These are phyloP conservation scores for Cydonia oblonga DNA, from an alignment of 331 rosid genomes.

Conservation along the genomic window DNA sequence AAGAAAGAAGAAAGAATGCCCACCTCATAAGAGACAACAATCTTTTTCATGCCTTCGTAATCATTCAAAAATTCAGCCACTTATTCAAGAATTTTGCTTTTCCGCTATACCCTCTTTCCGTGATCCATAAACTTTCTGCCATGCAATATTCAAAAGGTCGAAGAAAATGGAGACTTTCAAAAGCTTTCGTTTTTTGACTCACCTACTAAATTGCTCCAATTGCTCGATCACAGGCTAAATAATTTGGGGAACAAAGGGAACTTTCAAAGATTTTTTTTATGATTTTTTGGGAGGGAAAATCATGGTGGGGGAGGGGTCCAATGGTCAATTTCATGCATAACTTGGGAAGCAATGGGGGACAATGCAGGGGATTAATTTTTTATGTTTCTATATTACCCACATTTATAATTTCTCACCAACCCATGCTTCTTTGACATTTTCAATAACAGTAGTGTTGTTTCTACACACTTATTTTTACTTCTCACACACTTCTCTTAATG, in stretches of 20 bases:
- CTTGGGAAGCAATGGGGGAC: constrained; percentile 17
- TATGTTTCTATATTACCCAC: constrained; percentile 28
- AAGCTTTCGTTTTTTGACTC: constrained; percentile 12
- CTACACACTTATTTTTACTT: no score
- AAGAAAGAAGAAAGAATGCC: not conserved
- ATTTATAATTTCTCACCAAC: constrained; percentile 13
- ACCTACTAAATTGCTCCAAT: not conserved
- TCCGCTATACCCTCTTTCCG: not conserved
- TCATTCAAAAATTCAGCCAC: constrained; percentile 14
- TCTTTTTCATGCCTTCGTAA: not conserved
- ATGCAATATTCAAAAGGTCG: not conserved
- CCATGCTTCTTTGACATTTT: not conserved
- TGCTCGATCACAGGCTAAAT: not conserved
- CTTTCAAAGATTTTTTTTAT: constrained; percentile 8
- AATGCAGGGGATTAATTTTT: constrained; percentile 2
- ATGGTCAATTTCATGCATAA: not conserved
- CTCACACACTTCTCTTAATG: rapidly evolving
- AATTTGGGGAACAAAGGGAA: constrained; percentile 9
- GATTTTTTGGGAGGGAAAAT: not conserved
- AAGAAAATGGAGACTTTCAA: not conserved
- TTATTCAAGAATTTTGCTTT: not conserved
- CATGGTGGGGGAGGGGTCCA: not conserved
- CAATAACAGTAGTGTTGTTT: no score
- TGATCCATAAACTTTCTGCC: constrained; percentile 4
- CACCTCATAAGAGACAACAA: constrained; percentile 19